Percentiles rank a stretch among this genome's conserved stretches.
These are phyloP conservation scores for Volvox carteri DNA, from an alignment of 163 green algal genomes.

Conservation along the genomic window DNA sequence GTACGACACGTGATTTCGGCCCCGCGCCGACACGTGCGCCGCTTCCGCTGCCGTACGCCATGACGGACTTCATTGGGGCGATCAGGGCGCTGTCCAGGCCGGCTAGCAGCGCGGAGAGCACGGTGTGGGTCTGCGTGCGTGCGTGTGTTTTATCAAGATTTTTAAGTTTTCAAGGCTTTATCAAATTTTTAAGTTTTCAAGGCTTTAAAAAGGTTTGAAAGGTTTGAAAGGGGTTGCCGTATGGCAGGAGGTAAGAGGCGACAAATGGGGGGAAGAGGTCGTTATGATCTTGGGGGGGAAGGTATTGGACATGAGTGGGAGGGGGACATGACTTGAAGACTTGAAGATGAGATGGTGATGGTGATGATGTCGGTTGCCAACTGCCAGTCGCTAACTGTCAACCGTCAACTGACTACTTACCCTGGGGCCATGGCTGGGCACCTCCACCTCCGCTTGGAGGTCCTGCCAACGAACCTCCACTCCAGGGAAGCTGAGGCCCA, in stretches of 20 bases:
- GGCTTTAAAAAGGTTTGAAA: no score
- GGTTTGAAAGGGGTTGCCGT: no score
- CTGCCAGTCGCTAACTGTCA: background rate
- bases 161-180: no score
- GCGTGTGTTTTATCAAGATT: no score
- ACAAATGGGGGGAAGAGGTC: no score
- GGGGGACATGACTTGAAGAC: no score
- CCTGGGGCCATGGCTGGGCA: background rate
- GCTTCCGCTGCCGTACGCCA: background rate
- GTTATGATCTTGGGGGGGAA: no score
- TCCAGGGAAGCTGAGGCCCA: constrained; percentile 30
- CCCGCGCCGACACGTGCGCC: background rate
- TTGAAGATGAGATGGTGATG: no score
- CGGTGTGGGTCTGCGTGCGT: background rate
- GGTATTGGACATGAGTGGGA: no score
- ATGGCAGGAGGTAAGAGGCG: no score
- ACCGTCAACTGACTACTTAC: background rate
- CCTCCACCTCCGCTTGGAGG: constrained; percentile 35
- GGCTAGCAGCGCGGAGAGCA: background rate
- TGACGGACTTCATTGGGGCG: background rate
- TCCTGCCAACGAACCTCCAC: constrained; percentile 38
- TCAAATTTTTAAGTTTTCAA: no score
- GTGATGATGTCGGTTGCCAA: no score
- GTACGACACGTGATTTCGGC: background rate
- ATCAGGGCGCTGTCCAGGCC: background rate